A percentile compares a stretch with the other conserved stretches of the same genome.
Evolutionary conservation across 1,139 yeast species (phyloP).

Genomic region (Nematodospora anomalae): DNA sequence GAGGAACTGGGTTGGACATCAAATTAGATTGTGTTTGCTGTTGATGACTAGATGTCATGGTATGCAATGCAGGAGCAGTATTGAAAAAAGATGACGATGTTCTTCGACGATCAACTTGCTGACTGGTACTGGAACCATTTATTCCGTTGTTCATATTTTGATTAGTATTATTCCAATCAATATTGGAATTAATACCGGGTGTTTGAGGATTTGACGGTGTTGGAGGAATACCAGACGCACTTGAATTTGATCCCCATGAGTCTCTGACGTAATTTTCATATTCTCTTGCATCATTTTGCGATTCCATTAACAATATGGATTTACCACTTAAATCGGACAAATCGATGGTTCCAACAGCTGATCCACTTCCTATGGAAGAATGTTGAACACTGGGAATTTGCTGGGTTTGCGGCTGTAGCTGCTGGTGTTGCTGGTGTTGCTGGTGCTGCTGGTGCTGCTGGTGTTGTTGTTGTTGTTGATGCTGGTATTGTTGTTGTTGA

Average conservation of each 20-base stretch:
- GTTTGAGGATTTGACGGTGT: slow-evolving; percentile 28
- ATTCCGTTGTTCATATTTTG: slow-evolving; percentile 14
- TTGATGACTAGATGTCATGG: slow-evolving; percentile 13
- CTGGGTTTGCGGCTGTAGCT: slow-evolving; percentile 13
- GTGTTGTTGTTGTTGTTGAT: slow-evolving; percentile 19
- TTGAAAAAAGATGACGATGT: slow-evolving; percentile 8
- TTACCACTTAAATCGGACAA: slow-evolving; percentile 48
- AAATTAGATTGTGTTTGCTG: slow-evolving; percentile 11
- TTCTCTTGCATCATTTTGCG: slow-evolving; percentile 54
- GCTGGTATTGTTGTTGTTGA: slow-evolving; percentile 17
- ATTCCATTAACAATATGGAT: slow-evolving; percentile 55
- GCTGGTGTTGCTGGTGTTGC: slow-evolving; percentile 15
- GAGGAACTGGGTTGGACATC: slow-evolving; percentile 7
- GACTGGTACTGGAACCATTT: slow-evolving; percentile 15
- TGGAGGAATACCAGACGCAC: slow-evolving; percentile 4
- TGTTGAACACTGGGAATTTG: slow-evolving; percentile 14
- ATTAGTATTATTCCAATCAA: slow-evolving; percentile 15
- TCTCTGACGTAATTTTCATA: slow-evolving; percentile 53
- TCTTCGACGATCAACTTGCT: slow-evolving; percentile 7
- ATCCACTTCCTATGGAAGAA: slow-evolving; percentile 12
- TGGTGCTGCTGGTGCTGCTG: slow-evolving; percentile 17
- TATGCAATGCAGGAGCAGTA: slow-evolving; percentile 17
- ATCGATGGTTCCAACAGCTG: slow-evolving; percentile 23
- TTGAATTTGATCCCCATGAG: slow-evolving; percentile 35
- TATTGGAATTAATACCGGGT: slow-evolving; percentile 23